These are phyloP conservation scores for Tetracentron sinense DNA, from an alignment of 164 flowering plant genomes.

Conservation along the genomic window DNA sequence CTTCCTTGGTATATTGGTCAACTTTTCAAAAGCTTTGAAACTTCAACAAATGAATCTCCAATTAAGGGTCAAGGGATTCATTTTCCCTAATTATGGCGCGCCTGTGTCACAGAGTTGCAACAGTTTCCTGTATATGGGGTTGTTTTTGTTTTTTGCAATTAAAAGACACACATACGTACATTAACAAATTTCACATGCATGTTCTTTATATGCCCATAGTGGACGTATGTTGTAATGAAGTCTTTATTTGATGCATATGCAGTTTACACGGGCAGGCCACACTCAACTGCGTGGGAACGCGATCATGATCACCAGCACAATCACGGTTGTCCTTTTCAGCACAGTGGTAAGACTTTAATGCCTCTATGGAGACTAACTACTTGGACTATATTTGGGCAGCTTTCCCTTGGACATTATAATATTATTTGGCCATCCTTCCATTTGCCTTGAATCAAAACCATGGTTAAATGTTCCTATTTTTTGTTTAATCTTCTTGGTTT, in stretches of 20 bases:
- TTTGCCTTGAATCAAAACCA: background rate
- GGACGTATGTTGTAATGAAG: background rate
- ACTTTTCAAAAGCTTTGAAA: background rate
- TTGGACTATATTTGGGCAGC: background rate
- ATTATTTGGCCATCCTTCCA: background rate
- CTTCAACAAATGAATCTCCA: no score
- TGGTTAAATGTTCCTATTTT: background rate
- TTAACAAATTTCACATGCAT: no score
- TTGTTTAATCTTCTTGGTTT: no score
- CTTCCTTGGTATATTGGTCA: background rate
- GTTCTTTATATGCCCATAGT: background rate
- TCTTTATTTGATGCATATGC: constrained; percentile 20
- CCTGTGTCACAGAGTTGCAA: no score
- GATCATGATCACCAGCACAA: constrained; percentile 92
- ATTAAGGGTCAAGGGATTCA: no score
- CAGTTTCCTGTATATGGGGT: no score
- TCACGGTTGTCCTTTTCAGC: constrained; percentile 90
- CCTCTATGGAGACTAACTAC: background rate
- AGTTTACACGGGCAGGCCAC: constrained; percentile 75
- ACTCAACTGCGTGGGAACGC: constrained; percentile 68
- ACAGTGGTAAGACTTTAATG: constrained; percentile 68
- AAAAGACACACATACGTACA: no score
- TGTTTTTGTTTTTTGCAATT: no score
- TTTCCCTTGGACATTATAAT: background rate
- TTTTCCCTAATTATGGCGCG: no score